These are phyloP conservation scores for Amylostereum chailletii DNA, from an alignment of 1,284 basidiomycete genomes.

Conservation along the genomic window DNA sequence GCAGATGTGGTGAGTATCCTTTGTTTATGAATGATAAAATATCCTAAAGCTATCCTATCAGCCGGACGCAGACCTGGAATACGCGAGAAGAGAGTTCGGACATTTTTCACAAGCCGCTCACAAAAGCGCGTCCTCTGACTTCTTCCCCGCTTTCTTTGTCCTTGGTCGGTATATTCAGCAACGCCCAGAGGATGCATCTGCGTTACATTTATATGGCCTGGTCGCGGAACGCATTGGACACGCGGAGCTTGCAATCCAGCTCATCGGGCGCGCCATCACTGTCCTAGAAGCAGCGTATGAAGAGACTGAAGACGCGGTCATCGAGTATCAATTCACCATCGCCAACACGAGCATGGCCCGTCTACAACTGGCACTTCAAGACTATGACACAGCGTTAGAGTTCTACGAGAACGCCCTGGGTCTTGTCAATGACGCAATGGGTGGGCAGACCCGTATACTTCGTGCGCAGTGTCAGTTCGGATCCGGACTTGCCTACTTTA, in stretches of 20 bases:
- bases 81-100: slow-evolving; percentile 59
- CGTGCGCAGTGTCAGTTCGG: slow-evolving; percentile 65
- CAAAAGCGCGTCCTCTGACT: slow-evolving; percentile 17
- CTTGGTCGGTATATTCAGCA: slow-evolving; percentile 71
- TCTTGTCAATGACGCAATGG: slow-evolving; percentile 44
- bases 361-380: slow-evolving; percentile 52
- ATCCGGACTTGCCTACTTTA: slow-evolving; percentile 64
- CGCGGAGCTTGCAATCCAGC: slow-evolving; percentile 47
- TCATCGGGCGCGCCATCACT: slow-evolving; percentile 57
- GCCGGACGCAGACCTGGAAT: slow-evolving; percentile 83
- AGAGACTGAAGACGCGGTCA: slow-evolving; percentile 66
- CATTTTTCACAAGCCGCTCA: slow-evolving; percentile 22
- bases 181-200: slow-evolving; percentile 63
- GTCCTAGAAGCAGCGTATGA: slow-evolving; percentile 88
- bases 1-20: slow-evolving; percentile 52
- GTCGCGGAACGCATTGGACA: slow-evolving; percentile 83
- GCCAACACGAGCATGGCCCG: slow-evolving; percentile 82
- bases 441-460: slow-evolving; percentile 28
- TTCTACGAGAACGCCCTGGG: slow-evolving; percentile 70
- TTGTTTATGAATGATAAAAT: neutral
- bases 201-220: slow-evolving; percentile 80
- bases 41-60: slow-evolving; percentile 20
- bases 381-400: slow-evolving; percentile 56
- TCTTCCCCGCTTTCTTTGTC: slow-evolving; percentile 75
- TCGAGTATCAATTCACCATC: slow-evolving; percentile 76